These are phyloP conservation scores for Crucibulum laeve DNA, from an alignment of 768 basidiomycete genomes.

Conservation along the genomic window DNA sequence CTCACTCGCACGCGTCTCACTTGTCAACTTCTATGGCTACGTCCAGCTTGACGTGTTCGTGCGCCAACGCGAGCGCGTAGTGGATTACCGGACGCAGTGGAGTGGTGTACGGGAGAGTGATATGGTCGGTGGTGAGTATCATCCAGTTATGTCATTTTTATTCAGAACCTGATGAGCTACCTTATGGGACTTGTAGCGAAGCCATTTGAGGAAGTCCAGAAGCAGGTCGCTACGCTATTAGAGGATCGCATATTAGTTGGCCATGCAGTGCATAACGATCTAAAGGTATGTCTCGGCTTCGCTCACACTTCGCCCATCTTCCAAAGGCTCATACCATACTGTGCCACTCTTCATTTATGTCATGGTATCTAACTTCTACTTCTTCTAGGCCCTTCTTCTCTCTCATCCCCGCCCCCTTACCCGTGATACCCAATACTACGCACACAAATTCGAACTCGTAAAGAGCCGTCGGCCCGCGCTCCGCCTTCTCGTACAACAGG, in stretches of 20 bases:
- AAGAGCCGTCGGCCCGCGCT: slow-evolving; percentile 71
- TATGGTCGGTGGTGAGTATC: slow-evolving; percentile 55
- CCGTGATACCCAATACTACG: slow-evolving; percentile 68
- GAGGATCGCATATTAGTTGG: slow-evolving; percentile 81
- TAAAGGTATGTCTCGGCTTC: slow-evolving; percentile 53
- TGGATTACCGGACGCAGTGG: slow-evolving; percentile 89
- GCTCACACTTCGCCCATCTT: neutral
- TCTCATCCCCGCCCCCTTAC: slow-evolving; percentile 62
- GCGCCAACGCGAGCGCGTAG: slow-evolving; percentile 77
- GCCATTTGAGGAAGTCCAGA: slow-evolving; percentile 76
- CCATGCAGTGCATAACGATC: slow-evolving; percentile 88
- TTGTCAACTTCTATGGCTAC: slow-evolving; percentile 86
- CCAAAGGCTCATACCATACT: neutral
- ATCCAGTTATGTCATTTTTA: neutral
- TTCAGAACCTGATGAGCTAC: too few relatives aligned
- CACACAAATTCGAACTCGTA: slow-evolving; percentile 52
- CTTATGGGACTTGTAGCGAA: slow-evolving; percentile 43
- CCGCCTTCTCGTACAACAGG: slow-evolving; percentile 73
- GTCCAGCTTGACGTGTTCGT: slow-evolving; percentile 84
- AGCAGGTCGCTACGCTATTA: slow-evolving; percentile 68
- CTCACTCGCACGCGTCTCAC: slow-evolving; percentile 80
- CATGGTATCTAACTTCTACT: slow-evolving; percentile 5
- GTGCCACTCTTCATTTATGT: neutral
- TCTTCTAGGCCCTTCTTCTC: slow-evolving; percentile 56
- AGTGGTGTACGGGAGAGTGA: slow-evolving; percentile 80